Percentiles rank a stretch among this genome's conserved stretches.
These are phyloP conservation scores for Ogataea ganodermae DNA, from an alignment of 805 yeast genomes.

Conservation along the genomic window DNA sequence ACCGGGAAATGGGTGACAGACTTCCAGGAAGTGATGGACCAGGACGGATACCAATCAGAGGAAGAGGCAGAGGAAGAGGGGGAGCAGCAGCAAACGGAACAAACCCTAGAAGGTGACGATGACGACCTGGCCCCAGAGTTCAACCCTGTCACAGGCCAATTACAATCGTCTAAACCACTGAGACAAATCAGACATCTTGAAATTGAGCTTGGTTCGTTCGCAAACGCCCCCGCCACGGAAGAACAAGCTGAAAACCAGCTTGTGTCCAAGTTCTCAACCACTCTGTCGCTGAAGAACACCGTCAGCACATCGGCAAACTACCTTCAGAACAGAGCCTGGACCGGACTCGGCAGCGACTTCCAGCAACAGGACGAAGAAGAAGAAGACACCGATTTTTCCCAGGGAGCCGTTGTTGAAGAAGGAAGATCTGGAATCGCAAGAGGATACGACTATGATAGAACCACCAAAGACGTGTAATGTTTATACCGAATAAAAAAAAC, in stretches of 20 bases:
- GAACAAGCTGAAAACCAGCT: slow-evolving; percentile 37
- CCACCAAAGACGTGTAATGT: not conserved
- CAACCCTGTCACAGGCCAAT: slow-evolving; percentile 84
- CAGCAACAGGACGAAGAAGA: slow-evolving; percentile 30
- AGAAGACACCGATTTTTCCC: slow-evolving; percentile 43
- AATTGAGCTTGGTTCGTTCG: slow-evolving; percentile 45
- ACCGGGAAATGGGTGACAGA: slow-evolving; percentile 92
- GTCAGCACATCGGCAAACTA: slow-evolving; percentile 85
- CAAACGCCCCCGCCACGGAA: slow-evolving; percentile 23
- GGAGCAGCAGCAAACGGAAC: slow-evolving; percentile 19
- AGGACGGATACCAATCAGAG: slow-evolving; percentile 37
- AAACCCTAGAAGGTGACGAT: slow-evolving; percentile 23
- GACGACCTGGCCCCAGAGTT: slow-evolving; percentile 76
- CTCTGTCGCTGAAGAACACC: slow-evolving; percentile 70
- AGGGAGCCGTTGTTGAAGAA: slow-evolving; percentile 80
- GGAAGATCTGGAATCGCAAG: slow-evolving; percentile 91
- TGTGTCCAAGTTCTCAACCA: slow-evolving; percentile 56
- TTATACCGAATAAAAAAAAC: too few relatives aligned
- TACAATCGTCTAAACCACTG: slow-evolving; percentile 72
- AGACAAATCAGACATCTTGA: slow-evolving; percentile 65
- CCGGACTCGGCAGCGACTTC: slow-evolving; percentile 89
- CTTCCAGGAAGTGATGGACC: slow-evolving; percentile 55
- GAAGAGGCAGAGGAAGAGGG: slow-evolving; percentile 27
- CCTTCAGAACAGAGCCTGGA: slow-evolving; percentile 76
- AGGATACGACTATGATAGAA: slow-evolving; percentile 60